phyloP scores from a whole-genome alignment of 176 grass and related monocot species.

The Elaeis guineensis region DNA sequence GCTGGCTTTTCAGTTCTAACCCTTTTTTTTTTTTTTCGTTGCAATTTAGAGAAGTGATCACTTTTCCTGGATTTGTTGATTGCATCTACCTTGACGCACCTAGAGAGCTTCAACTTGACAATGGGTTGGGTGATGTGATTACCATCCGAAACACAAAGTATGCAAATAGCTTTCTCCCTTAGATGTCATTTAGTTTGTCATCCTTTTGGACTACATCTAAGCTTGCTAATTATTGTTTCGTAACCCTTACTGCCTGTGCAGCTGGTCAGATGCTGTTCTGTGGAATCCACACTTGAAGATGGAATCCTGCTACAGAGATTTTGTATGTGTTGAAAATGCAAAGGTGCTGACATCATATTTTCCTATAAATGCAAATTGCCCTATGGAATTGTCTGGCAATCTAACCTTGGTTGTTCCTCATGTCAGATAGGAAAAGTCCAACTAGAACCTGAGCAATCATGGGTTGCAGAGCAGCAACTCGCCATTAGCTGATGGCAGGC shows the following conservation, averaged over 20 bases:
- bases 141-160: conserved; percentile 70
- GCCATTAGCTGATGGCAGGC: conserved; percentile 27
- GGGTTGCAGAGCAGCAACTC: conserved; percentile 66
- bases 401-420: conserved; percentile 19
- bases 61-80: conserved; percentile 86
- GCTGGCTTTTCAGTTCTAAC: conserved; percentile 5
- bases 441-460: conserved; percentile 56
- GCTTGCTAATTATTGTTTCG: conserved; percentile 21
- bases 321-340: conserved; percentile 97
- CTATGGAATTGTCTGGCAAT: conserved; percentile 8
- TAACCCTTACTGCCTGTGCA: conserved; percentile 27
- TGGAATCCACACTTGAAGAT: conserved; percentile 96
- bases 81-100: conserved; percentile 79
- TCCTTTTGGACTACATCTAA: not conserved
- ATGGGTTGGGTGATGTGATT: conserved; percentile 89
- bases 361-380: not conserved
- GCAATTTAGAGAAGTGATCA: conserved; percentile 64
- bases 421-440: conserved; percentile 51
- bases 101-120: conserved; percentile 56
- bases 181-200: conserved; percentile 1
- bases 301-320: conserved; percentile 95
- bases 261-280: conserved; percentile 90
- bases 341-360: conserved; percentile 32
- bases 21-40: not conserved
- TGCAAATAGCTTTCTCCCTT: not conserved